Percentiles rank a stretch among this genome's conserved stretches.
Evolutionary conservation across 306 rosid genomes (phyloP).

Genomic region (Morella rubra): DNA sequence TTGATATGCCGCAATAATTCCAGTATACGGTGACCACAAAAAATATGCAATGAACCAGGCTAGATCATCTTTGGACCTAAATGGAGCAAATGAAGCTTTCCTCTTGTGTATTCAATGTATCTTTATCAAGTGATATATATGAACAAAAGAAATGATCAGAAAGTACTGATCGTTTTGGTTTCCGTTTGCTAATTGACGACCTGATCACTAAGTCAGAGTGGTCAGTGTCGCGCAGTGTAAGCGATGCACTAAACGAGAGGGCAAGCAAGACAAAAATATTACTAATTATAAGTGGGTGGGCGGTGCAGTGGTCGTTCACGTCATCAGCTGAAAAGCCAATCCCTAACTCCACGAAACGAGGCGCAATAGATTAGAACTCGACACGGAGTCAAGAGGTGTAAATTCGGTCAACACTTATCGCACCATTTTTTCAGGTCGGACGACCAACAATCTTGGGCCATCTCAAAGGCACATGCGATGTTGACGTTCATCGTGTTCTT

Average conservation of each 20-base stretch:
- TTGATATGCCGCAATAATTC: not conserved
- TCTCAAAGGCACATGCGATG: not conserved
- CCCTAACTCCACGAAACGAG: not conserved
- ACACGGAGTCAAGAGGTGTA: not conserved
- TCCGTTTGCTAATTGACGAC: too few relatives aligned
- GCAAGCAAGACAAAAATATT: too few relatives aligned
- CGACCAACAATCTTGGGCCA: not conserved
- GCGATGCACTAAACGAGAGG: not conserved
- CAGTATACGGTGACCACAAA: too few relatives aligned
- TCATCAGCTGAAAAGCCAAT: not conserved
- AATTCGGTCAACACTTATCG: not conserved
- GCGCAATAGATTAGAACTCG: not conserved
- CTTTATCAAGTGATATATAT: too few relatives aligned
- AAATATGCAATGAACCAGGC: too few relatives aligned
- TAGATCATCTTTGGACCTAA: not conserved
- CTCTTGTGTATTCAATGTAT: too few relatives aligned
- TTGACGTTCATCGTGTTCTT: not conserved
- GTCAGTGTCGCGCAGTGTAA: not conserved
- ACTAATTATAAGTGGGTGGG: too few relatives aligned
- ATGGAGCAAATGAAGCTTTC: too few relatives aligned
- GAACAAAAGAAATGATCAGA: too few relatives aligned
- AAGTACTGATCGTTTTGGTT: too few relatives aligned
- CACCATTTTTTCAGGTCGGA: not conserved
- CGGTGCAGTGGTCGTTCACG: not conserved
- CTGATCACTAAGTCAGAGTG: not conserved